Evolutionary conservation across 1,284 basidiomycete species (phyloP).

Genomic region (Ustilago crameri): DNA sequence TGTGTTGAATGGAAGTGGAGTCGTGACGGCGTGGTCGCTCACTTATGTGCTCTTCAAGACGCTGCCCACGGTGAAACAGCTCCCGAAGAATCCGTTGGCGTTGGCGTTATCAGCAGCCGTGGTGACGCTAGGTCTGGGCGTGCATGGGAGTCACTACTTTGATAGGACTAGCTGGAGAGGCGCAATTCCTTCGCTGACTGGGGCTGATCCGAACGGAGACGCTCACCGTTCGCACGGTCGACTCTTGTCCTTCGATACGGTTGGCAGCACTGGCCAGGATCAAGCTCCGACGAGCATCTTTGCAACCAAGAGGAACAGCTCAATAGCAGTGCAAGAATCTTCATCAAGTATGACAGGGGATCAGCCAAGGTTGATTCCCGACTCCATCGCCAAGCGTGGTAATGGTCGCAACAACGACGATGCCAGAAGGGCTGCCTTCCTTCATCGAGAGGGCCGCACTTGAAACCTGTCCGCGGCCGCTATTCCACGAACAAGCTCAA

Average conservation of each 20-base stretch:
- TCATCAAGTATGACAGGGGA: not conserved
- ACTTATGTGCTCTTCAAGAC: slow-evolving; percentile 62
- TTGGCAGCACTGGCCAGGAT: slow-evolving; percentile 6
- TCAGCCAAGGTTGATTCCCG: too few relatives aligned
- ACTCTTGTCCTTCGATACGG: slow-evolving; percentile 17
- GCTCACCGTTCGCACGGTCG: slow-evolving; percentile 1
- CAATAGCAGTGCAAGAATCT: not conserved
- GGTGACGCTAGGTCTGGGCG: slow-evolving; percentile 42
- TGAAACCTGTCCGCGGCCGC: not conserved
- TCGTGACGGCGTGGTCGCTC: slow-evolving; percentile 58
- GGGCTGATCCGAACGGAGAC: not conserved
- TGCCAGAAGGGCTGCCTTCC: slow-evolving; percentile 25
- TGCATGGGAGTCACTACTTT: slow-evolving; percentile 63
- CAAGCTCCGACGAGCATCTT: slow-evolving; percentile 18
- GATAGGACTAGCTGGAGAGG: slow-evolving; percentile 60
- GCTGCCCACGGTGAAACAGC: slow-evolving; percentile 28
- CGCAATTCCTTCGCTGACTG: slow-evolving; percentile 42
- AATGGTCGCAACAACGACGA: slow-evolving; percentile 21
- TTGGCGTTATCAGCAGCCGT: slow-evolving; percentile 34
- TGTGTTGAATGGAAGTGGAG: slow-evolving; percentile 59
- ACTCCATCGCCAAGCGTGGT: not conserved
- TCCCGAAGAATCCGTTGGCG: slow-evolving; percentile 38
- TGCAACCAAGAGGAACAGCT: slow-evolving; percentile 3
- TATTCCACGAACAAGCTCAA: slow-evolving; percentile 5
- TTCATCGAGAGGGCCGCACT: slow-evolving; percentile 15